Percentiles rank a stretch among this genome's conserved stretches.
Evolutionary conservation across 2,329 filamentous ascomycete species (phyloP).

Genomic region (Scedosporium aurantiacum): DNA sequence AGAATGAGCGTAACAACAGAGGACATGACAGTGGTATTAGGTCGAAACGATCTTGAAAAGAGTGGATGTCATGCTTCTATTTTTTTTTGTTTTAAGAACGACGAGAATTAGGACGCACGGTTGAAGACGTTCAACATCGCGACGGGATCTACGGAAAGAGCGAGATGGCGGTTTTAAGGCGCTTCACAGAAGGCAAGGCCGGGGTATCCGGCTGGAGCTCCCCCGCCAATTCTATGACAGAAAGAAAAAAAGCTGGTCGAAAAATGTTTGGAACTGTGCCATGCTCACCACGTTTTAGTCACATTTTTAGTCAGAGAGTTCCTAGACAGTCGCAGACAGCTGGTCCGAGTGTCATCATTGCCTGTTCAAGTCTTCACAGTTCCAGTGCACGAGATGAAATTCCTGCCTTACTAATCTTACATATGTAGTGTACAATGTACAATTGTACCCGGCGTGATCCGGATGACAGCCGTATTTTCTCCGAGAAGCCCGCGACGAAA

Average conservation of each 20-base stretch:
- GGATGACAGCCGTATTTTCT: background rate
- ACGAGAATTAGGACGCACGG: background rate
- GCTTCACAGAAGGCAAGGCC: background rate
- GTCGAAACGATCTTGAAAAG: slow-evolving; percentile 21
- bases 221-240: too few species aligned
- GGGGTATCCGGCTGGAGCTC: background rate
- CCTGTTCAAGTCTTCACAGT: too few species aligned
- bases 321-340: too few species aligned
- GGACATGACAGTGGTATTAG: background rate
- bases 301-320: too few species aligned
- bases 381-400: too few species aligned
- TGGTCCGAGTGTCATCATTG: too few species aligned
- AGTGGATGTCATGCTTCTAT: slow-evolving; percentile 10
- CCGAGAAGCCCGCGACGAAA: background rate
- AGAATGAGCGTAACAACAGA: background rate
- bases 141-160: background rate
- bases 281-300: too few species aligned
- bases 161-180: background rate
- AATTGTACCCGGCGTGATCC: background rate
- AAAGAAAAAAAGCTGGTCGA: too few species aligned
- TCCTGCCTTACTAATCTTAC: background rate
- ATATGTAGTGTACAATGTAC: too few species aligned
- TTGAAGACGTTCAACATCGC: background rate
- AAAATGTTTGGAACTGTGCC: too few species aligned
- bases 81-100: too few species aligned